Evolutionary conservation across 1,284 basidiomycete species (phyloP).

Genomic region (Leccinum idahoense): DNA sequence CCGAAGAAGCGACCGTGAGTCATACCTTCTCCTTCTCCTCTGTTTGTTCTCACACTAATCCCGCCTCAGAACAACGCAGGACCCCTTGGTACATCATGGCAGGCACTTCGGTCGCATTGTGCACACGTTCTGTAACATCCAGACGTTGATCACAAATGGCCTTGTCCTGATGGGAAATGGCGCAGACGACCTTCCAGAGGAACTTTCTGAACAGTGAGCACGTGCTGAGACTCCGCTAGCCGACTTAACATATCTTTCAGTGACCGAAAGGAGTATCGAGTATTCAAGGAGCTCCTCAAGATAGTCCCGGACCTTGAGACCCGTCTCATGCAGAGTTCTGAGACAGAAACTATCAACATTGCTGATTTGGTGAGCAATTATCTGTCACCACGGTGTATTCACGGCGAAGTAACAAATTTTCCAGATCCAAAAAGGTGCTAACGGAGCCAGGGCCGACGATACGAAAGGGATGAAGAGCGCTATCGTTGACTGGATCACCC

Average conservation of each 20-base stretch:
- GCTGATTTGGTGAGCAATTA: background rate
- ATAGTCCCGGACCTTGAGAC: background rate
- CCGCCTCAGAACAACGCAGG: too few relatives aligned
- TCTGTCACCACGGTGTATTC: background rate
- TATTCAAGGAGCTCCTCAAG: background rate
- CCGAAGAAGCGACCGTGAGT: too few relatives aligned
- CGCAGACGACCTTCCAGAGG: too few relatives aligned
- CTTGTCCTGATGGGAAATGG: too few relatives aligned
- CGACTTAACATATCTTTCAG: background rate
- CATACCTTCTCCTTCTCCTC: too few relatives aligned
- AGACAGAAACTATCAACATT: background rate
- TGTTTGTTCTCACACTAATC: too few relatives aligned
- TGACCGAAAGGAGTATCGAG: background rate
- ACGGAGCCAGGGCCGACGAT: background rate
- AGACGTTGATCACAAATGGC: too few relatives aligned
- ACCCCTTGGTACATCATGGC: too few relatives aligned
- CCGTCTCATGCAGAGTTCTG: background rate
- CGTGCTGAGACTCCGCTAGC: too few relatives aligned
- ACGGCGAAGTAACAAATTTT: background rate
- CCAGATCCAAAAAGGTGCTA: background rate
- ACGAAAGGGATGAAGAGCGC: background rate
- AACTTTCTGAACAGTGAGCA: too few relatives aligned
- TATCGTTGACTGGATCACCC: background rate
- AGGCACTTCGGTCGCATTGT: too few relatives aligned
- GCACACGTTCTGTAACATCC: too few relatives aligned